These are phyloP conservation scores for Phytophthora fragariaefolia DNA, from an alignment of 352 stramenopile genomes.

Conservation along the genomic window DNA sequence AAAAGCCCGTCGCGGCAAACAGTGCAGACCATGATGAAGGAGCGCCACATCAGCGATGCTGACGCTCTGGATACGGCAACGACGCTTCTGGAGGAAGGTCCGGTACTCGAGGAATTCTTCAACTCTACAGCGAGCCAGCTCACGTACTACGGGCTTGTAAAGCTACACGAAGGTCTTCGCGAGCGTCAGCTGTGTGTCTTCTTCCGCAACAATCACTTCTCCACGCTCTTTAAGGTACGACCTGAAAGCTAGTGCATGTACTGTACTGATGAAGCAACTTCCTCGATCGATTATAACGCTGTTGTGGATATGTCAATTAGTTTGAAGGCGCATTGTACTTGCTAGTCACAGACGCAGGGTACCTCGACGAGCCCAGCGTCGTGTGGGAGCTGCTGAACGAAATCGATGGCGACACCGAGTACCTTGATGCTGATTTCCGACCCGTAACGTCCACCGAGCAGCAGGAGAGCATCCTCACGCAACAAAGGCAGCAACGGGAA, in stretches of 20 bases:
- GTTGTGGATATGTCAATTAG: constrained; percentile 40
- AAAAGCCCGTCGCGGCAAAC: constrained; percentile 78
- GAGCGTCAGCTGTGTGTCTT: constrained; percentile 95
- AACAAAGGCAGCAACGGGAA: constrained; percentile 56
- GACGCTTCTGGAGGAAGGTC: constrained; percentile 76
- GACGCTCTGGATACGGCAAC: constrained; percentile 67
- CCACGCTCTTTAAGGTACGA: constrained; percentile 93
- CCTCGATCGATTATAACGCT: constrained; percentile 3
- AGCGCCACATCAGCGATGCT: constrained; percentile 75
- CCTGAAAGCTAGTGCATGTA: not conserved
- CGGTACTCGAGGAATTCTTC: constrained; percentile 92
- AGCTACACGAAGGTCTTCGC: constrained; percentile 92
- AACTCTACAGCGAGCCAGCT: constrained; percentile 92
- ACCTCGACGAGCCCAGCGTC: constrained; percentile 92
- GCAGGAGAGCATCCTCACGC: constrained; percentile 71
- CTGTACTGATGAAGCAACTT: not conserved
- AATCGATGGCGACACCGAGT: constrained; percentile 86
- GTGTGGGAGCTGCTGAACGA: constrained; percentile 96
- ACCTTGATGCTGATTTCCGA: constrained; percentile 73
- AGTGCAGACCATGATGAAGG: constrained; percentile 76
- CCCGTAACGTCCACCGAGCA: constrained; percentile 69
- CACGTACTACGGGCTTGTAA: constrained; percentile 94
- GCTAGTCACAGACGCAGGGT: constrained; percentile 97
- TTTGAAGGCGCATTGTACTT: constrained; percentile 94
- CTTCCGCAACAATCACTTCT: constrained; percentile 99